phyloP scores from a whole-genome alignment of 805 yeast genomes.

The Sungouiella thailandica region DNA sequence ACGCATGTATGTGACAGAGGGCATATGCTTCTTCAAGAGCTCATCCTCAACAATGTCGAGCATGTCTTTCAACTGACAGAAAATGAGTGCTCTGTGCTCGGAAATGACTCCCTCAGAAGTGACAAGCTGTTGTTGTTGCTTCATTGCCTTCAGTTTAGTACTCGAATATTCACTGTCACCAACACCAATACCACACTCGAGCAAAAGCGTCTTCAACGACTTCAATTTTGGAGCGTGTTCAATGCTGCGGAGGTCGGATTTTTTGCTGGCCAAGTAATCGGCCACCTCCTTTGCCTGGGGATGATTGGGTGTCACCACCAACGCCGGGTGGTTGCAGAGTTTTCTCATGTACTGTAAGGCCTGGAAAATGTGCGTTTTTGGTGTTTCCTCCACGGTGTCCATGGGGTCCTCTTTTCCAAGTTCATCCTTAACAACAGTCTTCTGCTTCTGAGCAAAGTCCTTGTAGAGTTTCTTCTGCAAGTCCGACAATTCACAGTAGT shows the following conservation, averaged over 20 bases:
- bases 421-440: conserved; percentile 62
- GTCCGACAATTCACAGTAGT: conserved; percentile 92
- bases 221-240: conserved; percentile 86
- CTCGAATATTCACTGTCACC: conserved; percentile 31
- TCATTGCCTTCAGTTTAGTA: conserved; percentile 20
- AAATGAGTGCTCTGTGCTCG: conserved; percentile 91
- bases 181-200: conserved; percentile 89
- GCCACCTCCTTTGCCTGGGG: conserved; percentile 75
- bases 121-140: conserved; percentile 31
- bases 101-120: conserved; percentile 68
- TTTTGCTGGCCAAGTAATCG: conserved; percentile 51
- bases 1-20: conserved; percentile 89
- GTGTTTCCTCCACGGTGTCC: conserved; percentile 39
- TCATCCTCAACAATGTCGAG: conserved; percentile 93
- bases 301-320: conserved; percentile 77
- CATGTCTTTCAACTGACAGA: conserved; percentile 97
- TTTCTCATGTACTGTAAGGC: conserved; percentile 97
- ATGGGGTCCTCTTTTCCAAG: conserved; percentile 32
- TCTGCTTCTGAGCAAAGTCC: conserved; percentile 85
- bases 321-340: conserved; percentile 92
- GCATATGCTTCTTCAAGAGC: conserved; percentile 75
- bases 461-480: conserved; percentile 82
- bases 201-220: conserved; percentile 72
- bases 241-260: conserved; percentile 62
- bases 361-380: conserved; percentile 92